Evolutionary conservation across 768 basidiomycete species (phyloP).

Genomic region (Serpula lacrymans): DNA sequence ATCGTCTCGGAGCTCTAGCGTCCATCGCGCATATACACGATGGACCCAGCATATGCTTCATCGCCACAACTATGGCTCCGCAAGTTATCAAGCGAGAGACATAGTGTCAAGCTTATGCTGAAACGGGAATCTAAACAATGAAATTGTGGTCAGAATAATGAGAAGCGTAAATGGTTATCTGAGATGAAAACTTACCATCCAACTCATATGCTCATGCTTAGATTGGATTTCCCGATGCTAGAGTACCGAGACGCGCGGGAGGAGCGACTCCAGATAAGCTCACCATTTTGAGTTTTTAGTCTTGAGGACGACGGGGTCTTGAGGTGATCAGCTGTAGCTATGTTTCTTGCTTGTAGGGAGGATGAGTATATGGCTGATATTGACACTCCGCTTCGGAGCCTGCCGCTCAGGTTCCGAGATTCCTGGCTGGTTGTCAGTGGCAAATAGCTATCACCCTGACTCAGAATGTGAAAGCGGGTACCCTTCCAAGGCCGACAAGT

Average conservation of each 20-base stretch:
- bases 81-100: conserved; percentile 18
- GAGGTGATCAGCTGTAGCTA: too few relatives aligned
- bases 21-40: conserved; percentile 15
- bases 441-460: too few relatives aligned
- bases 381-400: too few relatives aligned
- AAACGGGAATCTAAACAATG: conserved; percentile 22
- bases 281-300: conserved; percentile 48
- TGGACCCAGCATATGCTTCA: conserved; percentile 45
- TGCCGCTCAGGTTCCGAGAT: too few relatives aligned
- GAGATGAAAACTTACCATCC: conserved; percentile 47
- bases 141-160: conserved; percentile 16
- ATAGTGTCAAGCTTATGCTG: conserved; percentile 15
- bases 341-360: too few relatives aligned
- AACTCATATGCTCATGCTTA: conserved; percentile 29
- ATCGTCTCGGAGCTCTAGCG: conserved; percentile 54
- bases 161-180: conserved; percentile 33
- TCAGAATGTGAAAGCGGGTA: too few relatives aligned
- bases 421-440: too few relatives aligned
- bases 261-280: conserved; percentile 28
- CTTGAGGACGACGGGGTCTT: conserved; percentile 36
- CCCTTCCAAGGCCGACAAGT: too few relatives aligned
- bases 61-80: conserved; percentile 37
- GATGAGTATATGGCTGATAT: too few relatives aligned
- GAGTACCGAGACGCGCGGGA: conserved; percentile 33
- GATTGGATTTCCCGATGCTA: conserved; percentile 37